A percentile compares a stretch with the other conserved stretches of the same genome.
These are phyloP conservation scores for Pseudogymnoascus sp. DNA, from an alignment of 2,329 filamentous ascomycete genomes.

Conservation along the genomic window DNA sequence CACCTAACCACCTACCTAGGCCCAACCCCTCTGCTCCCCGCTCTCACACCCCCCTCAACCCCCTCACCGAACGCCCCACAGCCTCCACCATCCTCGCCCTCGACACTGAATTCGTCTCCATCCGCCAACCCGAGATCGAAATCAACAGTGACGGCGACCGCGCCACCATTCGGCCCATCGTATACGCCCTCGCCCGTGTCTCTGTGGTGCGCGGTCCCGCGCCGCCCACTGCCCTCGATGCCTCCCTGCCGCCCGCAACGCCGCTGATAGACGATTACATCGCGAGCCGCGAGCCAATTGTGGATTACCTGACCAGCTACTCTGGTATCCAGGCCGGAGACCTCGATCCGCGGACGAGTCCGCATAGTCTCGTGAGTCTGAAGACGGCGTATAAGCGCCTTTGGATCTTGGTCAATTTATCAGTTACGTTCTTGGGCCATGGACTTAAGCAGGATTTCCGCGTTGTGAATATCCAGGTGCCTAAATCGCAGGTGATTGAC, in stretches of 20 bases:
- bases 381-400: conserved; percentile 97
- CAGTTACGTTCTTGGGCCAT: conserved; percentile 89
- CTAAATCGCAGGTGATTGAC: conserved; percentile 82
- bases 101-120: conserved; percentile 91
- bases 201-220: conserved; percentile 69
- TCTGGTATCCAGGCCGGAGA: conserved; percentile 85
- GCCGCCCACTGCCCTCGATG: conserved; percentile 22
- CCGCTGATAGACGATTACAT: conserved; percentile 99
- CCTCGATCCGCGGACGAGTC: conserved; percentile 67
- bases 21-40: conserved; percentile 22
- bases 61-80: conserved; percentile 53
- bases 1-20: not conserved
- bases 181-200: conserved; percentile 84
- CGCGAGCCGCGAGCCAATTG: conserved; percentile 77
- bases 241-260: conserved; percentile 66
- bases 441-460: conserved; percentile 93
- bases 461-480: conserved; percentile 95
- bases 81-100: conserved; percentile 74
- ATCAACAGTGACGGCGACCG: conserved; percentile 91
- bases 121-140: conserved; percentile 89
- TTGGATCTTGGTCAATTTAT: conserved; percentile 91
- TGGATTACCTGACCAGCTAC: conserved; percentile 91
- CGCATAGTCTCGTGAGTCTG: conserved; percentile 75
- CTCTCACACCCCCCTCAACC: conserved; percentile 40
- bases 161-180: conserved; percentile 84